These are phyloP conservation scores for Chalciporus sphaerocephalus DNA, from an alignment of 768 basidiomycete genomes.

Conservation along the genomic window DNA sequence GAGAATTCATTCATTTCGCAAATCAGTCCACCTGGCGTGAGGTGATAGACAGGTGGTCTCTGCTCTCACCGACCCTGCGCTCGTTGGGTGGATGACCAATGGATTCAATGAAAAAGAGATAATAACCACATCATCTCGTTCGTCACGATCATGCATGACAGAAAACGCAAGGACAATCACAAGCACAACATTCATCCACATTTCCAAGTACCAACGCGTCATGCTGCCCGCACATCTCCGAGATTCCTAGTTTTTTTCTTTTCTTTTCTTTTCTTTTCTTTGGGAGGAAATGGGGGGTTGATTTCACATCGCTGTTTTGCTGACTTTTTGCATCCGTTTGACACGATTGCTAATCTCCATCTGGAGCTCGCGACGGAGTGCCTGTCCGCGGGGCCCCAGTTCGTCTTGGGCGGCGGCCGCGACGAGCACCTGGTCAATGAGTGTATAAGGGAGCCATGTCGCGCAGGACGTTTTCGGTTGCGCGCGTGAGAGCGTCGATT, in stretches of 20 bases:
- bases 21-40: neutral
- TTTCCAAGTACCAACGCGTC: no score
- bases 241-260: no score
- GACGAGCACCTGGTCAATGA: constrained; percentile 77
- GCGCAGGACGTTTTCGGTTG: constrained; percentile 51
- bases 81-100: no score
- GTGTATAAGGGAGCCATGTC: constrained; percentile 79
- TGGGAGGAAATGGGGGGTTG: no score
- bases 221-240: no score
- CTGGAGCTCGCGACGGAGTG: constrained; percentile 48
- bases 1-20: constrained; percentile 15
- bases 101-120: no score
- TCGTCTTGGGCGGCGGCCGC: constrained; percentile 54
- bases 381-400: constrained; percentile 40
- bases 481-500: constrained; percentile 48
- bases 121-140: no score
- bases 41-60: neutral
- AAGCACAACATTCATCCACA: neutral
- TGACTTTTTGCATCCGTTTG: constrained; percentile 65
- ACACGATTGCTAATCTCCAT: constrained; percentile 59
- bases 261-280: no score
- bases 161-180: neutral
- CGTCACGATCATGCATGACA: neutral
- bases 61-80: no score
- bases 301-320: constrained; percentile 33